Evolutionary conservation across 2,329 filamentous ascomycete species (phyloP), one percentile per base, ranked within the genome.

Genomic region (Penicillium sp.): DNA sequence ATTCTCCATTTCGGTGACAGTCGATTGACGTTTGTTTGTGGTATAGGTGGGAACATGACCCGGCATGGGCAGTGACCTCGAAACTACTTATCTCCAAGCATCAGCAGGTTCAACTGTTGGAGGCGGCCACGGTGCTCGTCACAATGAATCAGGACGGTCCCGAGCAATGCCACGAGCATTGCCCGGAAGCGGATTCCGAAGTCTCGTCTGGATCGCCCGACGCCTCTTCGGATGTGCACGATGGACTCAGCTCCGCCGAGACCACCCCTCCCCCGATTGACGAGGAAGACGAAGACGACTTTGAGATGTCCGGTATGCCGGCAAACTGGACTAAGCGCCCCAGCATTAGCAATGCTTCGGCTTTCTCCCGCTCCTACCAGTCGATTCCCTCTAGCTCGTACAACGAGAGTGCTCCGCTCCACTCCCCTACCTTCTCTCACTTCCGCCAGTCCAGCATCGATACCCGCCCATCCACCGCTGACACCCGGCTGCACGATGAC

Each of bases 11-110:
- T 56, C 64, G 56, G 55, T 61, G 56, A 25, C 62, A 64, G 59
- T 67, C 59, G 63, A 62, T 74, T 80, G 77, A 79, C 76, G 66
- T 75, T 71, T 60, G 57, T 75, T 71, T 60, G 59, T 69, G 61
- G 61, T 55, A 65, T 56, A 99, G 93, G 83, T 99, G 94, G 94
- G 94, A 99, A 80, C 94, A 99, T 78, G 96, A 95, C 74, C 93
- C 94, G 65, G 91, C 96, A 79, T 99, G 94, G 94, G 90, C 92
- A 50, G 88, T 89, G 73, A 99, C 94, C 53, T 97, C 94, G 67
- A 97, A 97, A 79, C 82, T 97, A 72, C 87, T 97, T 73, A 97
- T 99, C 68, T 97, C 93, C 67, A 99, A 99, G 83, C 94, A 99
- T 76, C 94, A 99, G 78, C 94, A 99, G 80, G 94, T 99, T 51